Base-by-base conservation (phyloP, 2,329 filamentous ascomycete genomes). In the Thielaviopsis ethacetica region DNA sequence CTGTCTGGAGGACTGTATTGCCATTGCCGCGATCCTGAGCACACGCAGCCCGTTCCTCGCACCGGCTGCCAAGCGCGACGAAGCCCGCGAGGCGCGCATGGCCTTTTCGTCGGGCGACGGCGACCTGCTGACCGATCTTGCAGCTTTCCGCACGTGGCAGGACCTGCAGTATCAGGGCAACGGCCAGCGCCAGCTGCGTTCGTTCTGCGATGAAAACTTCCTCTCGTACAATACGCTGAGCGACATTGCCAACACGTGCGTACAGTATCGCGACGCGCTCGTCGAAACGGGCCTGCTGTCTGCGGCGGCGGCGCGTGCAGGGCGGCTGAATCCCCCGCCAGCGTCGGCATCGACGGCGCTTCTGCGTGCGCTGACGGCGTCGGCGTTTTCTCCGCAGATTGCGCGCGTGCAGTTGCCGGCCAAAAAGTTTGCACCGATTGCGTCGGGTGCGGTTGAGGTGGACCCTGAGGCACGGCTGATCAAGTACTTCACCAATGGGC, bases 391-490 rank as follows among this genome's bases (percentile, higher is more conserved):
- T 30, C 93, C 93, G 0, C 91, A 97, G 71, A 83, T 96, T 63
- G 90, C 90, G 15, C 83, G 91, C 57, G 95, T 98, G 67, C 85
- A 90, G 63, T 88, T 96, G 65, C 93, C 93, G 0, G 89, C 95
- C 72, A 95, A 95, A 75, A 97, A 96, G 70, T 98, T 94, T 70
- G 87, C 88, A 13, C 83, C 84, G 41, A 89, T 88, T 2, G 81
- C 94, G 63, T 88, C 88, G 0, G 93, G 93, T 7, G 88, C 93
- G 0, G 88, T 97, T 1, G 91, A 93, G 68, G 77, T 96, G 6
- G 93, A 98, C 67, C 91, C 91, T 0, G 91, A 97, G 71, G 91
- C 91, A 4, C 80, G 84, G 57, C 88, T 86, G 2, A 96, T 98
- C 71, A 93, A 90, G 68, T 98, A 91, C 73, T 97, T 89, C 71